phyloP scores from a whole-genome alignment of 345 rosid species.

The Brassica cretica region DNA sequence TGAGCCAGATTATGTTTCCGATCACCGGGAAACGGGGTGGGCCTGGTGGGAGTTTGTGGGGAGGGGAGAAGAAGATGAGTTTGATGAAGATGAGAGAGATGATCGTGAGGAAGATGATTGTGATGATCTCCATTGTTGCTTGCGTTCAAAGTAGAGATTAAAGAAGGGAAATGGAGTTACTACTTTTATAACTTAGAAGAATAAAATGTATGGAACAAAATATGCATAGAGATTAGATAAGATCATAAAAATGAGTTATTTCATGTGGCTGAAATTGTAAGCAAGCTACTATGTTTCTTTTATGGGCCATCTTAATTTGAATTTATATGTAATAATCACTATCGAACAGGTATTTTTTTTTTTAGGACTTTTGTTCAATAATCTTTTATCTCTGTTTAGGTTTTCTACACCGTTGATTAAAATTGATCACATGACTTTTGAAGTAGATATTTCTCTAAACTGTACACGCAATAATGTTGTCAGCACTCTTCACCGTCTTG shows the following conservation, averaged over 20 bases:
- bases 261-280: not conserved
- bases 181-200: not conserved
- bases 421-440: not conserved
- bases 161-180: not conserved
- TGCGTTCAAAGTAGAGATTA: not conserved
- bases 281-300: not conserved
- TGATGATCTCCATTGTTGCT: constrained; percentile 36
- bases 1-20: constrained; percentile 42
- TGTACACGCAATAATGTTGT: not conserved
- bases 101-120: constrained; percentile 25
- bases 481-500: too few relatives aligned
- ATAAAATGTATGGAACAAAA: not conserved
- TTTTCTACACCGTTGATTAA: not conserved
- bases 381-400: not conserved
- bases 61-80: constrained; percentile 6
- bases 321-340: not conserved
- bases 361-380: too few relatives aligned
- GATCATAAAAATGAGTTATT: not conserved
- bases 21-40: constrained; percentile 32
- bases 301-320: not conserved
- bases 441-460: not conserved
- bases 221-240: not conserved
- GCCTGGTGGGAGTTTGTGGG: constrained; percentile 39
- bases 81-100: constrained; percentile 21
- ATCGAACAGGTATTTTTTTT: not conserved